phyloP scores from a whole-genome alignment of 2,329 filamentous ascomycete genomes.

The Cladosporium sp. region DNA sequence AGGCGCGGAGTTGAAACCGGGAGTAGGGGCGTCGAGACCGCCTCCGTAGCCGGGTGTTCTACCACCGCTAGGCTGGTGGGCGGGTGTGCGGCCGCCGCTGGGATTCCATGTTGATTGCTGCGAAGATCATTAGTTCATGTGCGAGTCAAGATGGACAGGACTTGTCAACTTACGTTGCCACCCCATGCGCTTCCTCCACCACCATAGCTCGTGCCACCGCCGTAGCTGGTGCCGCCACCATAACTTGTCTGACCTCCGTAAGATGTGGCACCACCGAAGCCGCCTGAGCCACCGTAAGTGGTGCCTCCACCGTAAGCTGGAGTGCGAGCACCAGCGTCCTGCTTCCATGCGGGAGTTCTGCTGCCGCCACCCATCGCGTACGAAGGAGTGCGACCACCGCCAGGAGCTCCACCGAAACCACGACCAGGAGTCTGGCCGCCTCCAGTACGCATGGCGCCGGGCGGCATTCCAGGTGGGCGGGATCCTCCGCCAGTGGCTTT shows the following conservation, averaged over 20 bases:
- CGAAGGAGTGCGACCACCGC: conserved; percentile 52
- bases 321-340: conserved; percentile 43
- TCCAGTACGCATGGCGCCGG: conserved; percentile 29
- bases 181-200: conserved; percentile 27
- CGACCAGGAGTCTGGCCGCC: conserved; percentile 22
- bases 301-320: conserved; percentile 49
- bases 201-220: conserved; percentile 44
- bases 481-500: conserved; percentile 20
- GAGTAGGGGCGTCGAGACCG: conserved; percentile 65
- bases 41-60: conserved; percentile 71
- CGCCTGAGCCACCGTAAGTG: conserved; percentile 48
- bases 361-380: conserved; percentile 42
- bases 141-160: conserved; percentile 60
- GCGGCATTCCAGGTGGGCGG: conserved; percentile 61
- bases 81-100: conserved; percentile 52
- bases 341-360: conserved; percentile 68
- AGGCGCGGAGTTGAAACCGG: conserved; percentile 44
- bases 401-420: conserved; percentile 60
- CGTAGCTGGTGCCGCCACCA: conserved; percentile 51
- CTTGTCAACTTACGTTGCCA: conserved; percentile 27
- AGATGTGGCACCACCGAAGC: conserved; percentile 42
- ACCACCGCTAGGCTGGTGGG: conserved; percentile 57
- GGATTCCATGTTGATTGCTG: conserved; percentile 41
- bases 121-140: conserved; percentile 16
- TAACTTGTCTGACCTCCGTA: conserved; percentile 66